These are phyloP conservation scores for Entamoeba moshkovskii DNA, from an alignment of 208 protist species.

Conservation along the genomic window DNA sequence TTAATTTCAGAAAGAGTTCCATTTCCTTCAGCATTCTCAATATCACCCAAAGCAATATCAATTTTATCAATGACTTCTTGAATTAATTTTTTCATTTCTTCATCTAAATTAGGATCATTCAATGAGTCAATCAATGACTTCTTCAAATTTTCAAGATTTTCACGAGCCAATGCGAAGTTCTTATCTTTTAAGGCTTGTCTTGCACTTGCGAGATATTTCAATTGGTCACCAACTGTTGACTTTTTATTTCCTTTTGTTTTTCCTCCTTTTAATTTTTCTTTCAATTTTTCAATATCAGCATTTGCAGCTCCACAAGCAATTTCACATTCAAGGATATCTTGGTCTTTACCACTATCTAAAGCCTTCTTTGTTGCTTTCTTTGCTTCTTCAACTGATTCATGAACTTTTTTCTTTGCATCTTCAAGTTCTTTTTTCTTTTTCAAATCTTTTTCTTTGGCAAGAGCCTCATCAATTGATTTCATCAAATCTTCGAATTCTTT, in stretches of 20 bases:
- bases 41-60: neutral
- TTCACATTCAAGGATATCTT: neutral
- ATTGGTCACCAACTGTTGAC: neutral
- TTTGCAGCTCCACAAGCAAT: neutral
- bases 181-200: neutral
- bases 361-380: neutral
- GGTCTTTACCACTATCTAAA: neutral
- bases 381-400: neutral
- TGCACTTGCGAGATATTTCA: neutral
- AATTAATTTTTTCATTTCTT: neutral
- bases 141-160: neutral
- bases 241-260: neutral
- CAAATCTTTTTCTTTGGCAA: neutral
- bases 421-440: neutral
- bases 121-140: neutral
- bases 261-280: neutral
- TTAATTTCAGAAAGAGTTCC: neutral
- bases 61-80: neutral
- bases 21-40: neutral
- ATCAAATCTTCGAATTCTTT: neutral
- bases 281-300: neutral
- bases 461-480: neutral
- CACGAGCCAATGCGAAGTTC: neutral
- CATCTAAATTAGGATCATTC: neutral
- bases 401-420: neutral